A percentile compares a stretch with the other conserved stretches of the same genome.
These are phyloP conservation scores for Penicillium paneum DNA, from an alignment of 2,329 filamentous ascomycete species.

Conservation along the genomic window DNA sequence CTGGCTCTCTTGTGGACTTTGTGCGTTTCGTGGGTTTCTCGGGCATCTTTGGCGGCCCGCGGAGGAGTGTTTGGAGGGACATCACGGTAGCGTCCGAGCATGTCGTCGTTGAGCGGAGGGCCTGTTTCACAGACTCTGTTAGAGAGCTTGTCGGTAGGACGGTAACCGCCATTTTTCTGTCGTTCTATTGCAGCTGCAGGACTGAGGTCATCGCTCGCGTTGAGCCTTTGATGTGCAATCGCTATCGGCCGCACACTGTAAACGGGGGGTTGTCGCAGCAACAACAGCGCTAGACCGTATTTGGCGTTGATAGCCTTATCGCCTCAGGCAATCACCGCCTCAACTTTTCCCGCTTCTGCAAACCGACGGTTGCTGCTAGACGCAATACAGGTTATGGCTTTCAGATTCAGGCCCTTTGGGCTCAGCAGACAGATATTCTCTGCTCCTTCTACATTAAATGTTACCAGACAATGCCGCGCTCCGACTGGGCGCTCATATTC, in stretches of 20 bases:
- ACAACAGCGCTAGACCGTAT: slow-evolving; percentile 23
- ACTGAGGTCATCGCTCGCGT: slow-evolving; percentile 15
- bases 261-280: slow-evolving; percentile 33
- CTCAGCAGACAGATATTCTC: slow-evolving; percentile 7
- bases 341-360: slow-evolving; percentile 10
- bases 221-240: slow-evolving; percentile 20
- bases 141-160: slow-evolving; percentile 31
- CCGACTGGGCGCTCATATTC: slow-evolving; percentile 16
- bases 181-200: slow-evolving; percentile 13
- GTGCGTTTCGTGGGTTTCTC: slow-evolving; percentile 26
- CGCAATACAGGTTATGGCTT: slow-evolving; percentile 16
- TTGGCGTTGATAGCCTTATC: slow-evolving; percentile 11
- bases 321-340: slow-evolving; percentile 12
- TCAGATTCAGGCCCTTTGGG: slow-evolving; percentile 16
- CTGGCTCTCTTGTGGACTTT: slow-evolving; percentile 24
- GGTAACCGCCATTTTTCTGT: slow-evolving; percentile 32
- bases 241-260: slow-evolving; percentile 19
- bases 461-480: slow-evolving; percentile 3
- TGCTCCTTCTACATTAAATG: background rate
- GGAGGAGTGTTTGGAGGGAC: slow-evolving; percentile 41
- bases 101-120: slow-evolving; percentile 52
- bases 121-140: slow-evolving; percentile 51
- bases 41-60: slow-evolving; percentile 23
- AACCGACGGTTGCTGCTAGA: background rate
- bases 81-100: slow-evolving; percentile 49